Evolutionary conservation across 345 rosid genomes (phyloP).

Genomic region (Angophora floribunda): DNA sequence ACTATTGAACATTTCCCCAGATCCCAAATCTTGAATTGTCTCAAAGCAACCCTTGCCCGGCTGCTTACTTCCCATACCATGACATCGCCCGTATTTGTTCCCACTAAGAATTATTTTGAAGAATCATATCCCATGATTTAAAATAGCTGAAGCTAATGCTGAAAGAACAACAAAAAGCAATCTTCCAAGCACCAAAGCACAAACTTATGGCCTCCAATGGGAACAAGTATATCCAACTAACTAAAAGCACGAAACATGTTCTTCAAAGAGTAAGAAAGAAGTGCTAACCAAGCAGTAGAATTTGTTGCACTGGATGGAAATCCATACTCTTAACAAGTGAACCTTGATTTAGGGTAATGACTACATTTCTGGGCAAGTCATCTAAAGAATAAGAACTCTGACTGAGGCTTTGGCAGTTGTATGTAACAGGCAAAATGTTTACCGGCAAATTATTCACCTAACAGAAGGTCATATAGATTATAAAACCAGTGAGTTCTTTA

Average conservation of each 20-base stretch:
- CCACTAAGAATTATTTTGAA: constrained; percentile 33
- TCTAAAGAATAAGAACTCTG: constrained; percentile 45
- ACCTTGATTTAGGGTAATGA: constrained; percentile 57
- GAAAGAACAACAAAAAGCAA: not conserved
- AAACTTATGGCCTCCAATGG: not conserved
- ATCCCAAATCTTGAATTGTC: constrained; percentile 58
- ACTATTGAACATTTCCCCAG: constrained; percentile 34
- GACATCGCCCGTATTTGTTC: constrained; percentile 61
- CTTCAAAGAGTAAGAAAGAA: not conserved
- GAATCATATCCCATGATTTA: not conserved
- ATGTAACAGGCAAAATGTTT: constrained; percentile 48
- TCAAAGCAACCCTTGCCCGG: constrained; percentile 42
- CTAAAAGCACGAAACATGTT: not conserved
- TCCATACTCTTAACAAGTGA: constrained; percentile 78
- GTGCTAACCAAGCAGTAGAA: constrained; percentile 54
- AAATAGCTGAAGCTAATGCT: not conserved
- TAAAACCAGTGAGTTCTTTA: not conserved
- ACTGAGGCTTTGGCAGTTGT: constrained; percentile 45
- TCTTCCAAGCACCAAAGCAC: not conserved
- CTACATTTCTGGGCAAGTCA: constrained; percentile 64
- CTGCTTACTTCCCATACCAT: constrained; percentile 59
- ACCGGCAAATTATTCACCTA: constrained; percentile 61
- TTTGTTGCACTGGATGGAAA: constrained; percentile 75
- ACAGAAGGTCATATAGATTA: not conserved
- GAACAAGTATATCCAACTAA: not conserved